Conservation (phyloP, 352 stramenopile genomes). For the Phytophthora megakarya region DNA sequence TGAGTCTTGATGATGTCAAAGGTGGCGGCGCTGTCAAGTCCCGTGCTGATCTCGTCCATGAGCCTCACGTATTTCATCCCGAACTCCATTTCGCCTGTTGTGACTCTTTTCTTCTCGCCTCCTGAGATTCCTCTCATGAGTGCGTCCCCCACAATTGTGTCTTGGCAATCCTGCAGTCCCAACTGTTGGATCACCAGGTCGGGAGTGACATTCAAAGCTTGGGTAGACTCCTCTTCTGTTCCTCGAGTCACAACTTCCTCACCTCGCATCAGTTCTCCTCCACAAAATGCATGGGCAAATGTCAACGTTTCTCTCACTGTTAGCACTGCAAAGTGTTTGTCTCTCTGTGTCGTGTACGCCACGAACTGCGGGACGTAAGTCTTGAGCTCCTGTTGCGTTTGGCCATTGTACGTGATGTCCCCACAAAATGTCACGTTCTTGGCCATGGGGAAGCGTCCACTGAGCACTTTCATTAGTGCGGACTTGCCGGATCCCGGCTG, state of each 20-base stretch:
- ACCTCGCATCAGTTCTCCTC: conserved; percentile 22
- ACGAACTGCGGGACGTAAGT: conserved; percentile 37
- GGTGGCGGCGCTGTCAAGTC: conserved; percentile 79
- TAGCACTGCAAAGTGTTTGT: conserved; percentile 42
- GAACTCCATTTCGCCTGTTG: conserved; percentile 70
- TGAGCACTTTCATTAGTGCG: conserved; percentile 47
- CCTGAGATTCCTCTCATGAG: conserved; percentile 51
- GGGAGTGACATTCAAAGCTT: conserved; percentile 25
- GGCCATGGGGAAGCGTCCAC: conserved; percentile 33
- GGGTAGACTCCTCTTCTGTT: conserved; percentile 41
- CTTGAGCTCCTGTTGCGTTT: conserved; percentile 19
- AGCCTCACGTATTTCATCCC: conserved; percentile 68
- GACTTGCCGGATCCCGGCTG: conserved; percentile 49
- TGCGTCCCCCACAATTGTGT: conserved; percentile 58
- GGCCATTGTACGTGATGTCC: conserved; percentile 46
- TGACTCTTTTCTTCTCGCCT: conserved; percentile 59
- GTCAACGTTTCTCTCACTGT: conserved; percentile 54
- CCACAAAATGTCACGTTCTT: conserved; percentile 36
- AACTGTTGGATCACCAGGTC: conserved; percentile 51
- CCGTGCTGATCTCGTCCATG: conserved; percentile 93
- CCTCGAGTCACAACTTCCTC: conserved; percentile 30
- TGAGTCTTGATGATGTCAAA: conserved; percentile 41
- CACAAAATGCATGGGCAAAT: conserved; percentile 49
- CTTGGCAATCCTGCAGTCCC: conserved; percentile 44
- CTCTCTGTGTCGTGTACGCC: conserved; percentile 42